Base-by-base conservation (phyloP, 2,329 filamentous ascomycete genomes). In the Gliomastix tumulicola region DNA sequence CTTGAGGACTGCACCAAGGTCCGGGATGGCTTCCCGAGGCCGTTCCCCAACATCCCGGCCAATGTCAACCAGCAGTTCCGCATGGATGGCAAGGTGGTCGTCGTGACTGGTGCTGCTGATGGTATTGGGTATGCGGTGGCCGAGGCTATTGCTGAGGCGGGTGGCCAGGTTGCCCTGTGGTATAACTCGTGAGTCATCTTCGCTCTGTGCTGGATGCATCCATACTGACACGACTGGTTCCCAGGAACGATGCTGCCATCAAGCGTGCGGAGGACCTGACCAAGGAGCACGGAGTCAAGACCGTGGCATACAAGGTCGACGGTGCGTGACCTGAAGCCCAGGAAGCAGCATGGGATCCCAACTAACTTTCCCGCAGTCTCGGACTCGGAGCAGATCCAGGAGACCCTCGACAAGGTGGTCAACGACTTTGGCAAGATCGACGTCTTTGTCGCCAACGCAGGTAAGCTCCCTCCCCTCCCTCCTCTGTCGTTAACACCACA, bases 11-110 rank as follows among this genome's bases (percentile, higher is more conserved):
- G 51, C 39, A 44, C 41, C 11, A 42, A 40, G 7, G 35, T 22
- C 33, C 51, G 60, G 7, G 45, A 49, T 3, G 60, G 60, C 16
- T 62, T 60, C 40, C 38, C 38, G 20, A 23, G 32, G 17, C 38
- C 38, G 6, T 56, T 60, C 35, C 62, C 62, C 5, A 44, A 56
- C 37, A 65, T 56, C 0, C 58, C 63, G 2, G 36, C 46, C 23
- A 69, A 68, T 38, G 67, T 68, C 2, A 34, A 69, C 2, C 57
- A 69, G 30, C 67, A 71, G 34, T 55, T 71, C 32, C 51, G 49
- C 12, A 49, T 71, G 46, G 54, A 46, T 6, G 65, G 57, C 8
- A 68, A 58, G 38, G 57, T 63, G 37, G 58, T 62, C 0, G 57
- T 62, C n/a, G 51, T 71, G 2, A 69, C 55, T 0, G 67, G 67